phyloP scores from a whole-genome alignment of 768 basidiomycete species.

The Mycena vulgaris region DNA sequence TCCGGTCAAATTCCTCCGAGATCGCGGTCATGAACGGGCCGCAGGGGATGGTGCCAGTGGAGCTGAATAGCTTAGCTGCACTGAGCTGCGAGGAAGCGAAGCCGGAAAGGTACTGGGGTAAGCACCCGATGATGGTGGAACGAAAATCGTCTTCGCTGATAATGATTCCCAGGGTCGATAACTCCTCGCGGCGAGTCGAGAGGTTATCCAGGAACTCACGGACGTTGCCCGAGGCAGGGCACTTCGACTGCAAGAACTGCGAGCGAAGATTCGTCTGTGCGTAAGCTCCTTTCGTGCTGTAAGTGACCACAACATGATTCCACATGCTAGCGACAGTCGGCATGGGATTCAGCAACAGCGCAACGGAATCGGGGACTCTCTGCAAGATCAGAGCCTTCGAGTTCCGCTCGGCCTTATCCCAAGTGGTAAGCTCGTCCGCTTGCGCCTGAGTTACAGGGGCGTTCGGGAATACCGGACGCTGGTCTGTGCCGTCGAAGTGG shows the following conservation, averaged over 20 bases:
- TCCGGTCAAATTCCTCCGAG: conserved; percentile 42
- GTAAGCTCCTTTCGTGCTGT: conserved; percentile 15
- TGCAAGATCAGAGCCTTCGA: conserved; percentile 21
- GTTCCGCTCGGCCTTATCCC: conserved; percentile 21
- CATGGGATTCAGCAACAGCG: background rate
- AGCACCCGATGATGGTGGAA: conserved; percentile 32
- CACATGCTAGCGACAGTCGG: conserved; percentile 8
- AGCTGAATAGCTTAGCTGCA: background rate
- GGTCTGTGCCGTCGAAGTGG: conserved; percentile 12
- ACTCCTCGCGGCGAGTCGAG: background rate
- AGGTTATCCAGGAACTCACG: conserved; percentile 27
- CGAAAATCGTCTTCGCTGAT: conserved; percentile 29
- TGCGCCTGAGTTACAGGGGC: background rate
- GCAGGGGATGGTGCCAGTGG: conserved; percentile 11
- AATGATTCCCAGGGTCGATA: conserved; percentile 1
- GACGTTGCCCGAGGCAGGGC: conserved; percentile 16
- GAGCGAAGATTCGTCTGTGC: conserved; percentile 17
- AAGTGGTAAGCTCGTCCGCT: background rate
- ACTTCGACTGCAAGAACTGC: conserved; percentile 14
- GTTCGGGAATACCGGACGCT: background rate
- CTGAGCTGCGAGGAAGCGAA: conserved; percentile 24
- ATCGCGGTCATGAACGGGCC: conserved; percentile 28
- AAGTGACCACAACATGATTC: background rate
- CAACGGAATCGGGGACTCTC: conserved; percentile 5
- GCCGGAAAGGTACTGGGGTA: conserved; percentile 20